A percentile compares a stretch with the other conserved stretches of the same genome.
Evolutionary conservation across 2,329 filamentous ascomycete genomes (phyloP).

Genomic region (Fusarium ramigenum): DNA sequence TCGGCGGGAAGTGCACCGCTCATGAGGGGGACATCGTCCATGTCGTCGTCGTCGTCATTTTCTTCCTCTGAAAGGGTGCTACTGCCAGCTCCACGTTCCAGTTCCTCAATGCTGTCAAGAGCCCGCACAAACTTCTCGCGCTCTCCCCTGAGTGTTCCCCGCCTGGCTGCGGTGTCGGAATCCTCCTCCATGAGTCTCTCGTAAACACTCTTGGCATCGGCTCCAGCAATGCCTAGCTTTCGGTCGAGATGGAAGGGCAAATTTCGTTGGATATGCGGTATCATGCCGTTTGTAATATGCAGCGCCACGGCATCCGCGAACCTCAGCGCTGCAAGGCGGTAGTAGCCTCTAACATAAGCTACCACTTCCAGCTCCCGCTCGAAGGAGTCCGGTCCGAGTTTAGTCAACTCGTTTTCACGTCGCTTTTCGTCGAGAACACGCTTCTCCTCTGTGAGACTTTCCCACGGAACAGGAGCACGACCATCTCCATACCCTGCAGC

Average conservation of each 20-base stretch:
- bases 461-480: conserved; percentile 51
- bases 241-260: conserved; percentile 56
- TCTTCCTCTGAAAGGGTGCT: conserved; percentile 30
- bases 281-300: conserved; percentile 58
- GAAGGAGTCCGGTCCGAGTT: conserved; percentile 67
- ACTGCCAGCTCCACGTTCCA: conserved; percentile 50
- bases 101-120: conserved; percentile 55
- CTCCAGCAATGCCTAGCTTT: conserved; percentile 53
- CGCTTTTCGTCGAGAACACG: conserved; percentile 54
- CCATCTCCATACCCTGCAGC: conserved; percentile 47
- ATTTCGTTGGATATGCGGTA: conserved; percentile 54
- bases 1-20: conserved; percentile 37
- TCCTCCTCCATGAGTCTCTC: conserved; percentile 61
- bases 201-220: conserved; percentile 47
- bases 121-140: conserved; percentile 58
- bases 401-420: conserved; percentile 54
- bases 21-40: conserved; percentile 29
- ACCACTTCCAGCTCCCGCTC: conserved; percentile 69
- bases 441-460: conserved; percentile 60
- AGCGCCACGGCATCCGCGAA: conserved; percentile 68
- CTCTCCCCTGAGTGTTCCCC: conserved; percentile 55
- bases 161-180: conserved; percentile 51
- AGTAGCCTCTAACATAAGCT: conserved; percentile 73
- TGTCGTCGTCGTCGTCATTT: conserved; percentile 18
- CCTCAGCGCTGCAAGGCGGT: conserved; percentile 70